Evolutionary conservation across 2,329 filamentous ascomycete species (phyloP).

Genomic region (Conoideocrella luteorostrata): DNA sequence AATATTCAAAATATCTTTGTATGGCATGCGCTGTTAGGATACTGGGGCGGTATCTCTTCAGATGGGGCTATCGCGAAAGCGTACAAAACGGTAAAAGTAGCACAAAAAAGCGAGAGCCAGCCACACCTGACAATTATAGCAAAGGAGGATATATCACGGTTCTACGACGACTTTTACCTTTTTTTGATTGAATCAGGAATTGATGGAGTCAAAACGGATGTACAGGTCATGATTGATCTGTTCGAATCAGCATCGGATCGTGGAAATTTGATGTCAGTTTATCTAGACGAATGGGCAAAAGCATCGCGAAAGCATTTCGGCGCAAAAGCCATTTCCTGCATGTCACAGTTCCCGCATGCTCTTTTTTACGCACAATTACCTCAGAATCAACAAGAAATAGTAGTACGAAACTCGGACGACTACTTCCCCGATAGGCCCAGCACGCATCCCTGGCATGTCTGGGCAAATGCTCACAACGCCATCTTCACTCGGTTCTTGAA

Average conservation of each 20-base stretch:
- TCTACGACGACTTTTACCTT: conserved; percentile 87
- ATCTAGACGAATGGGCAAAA: conserved; percentile 81
- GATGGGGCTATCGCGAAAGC: conserved; percentile 64
- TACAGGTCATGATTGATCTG: conserved; percentile 81
- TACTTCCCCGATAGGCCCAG: conserved; percentile 80
- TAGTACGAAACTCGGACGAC: conserved; percentile 82
- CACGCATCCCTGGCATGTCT: conserved; percentile 92
- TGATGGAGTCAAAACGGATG: conserved; percentile 88
- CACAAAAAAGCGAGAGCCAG: conserved; percentile 47
- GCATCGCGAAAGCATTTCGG: conserved; percentile 72
- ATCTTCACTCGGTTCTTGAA: conserved; percentile 81
- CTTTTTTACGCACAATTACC: conserved; percentile 80
- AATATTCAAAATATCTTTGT: conserved; percentile 80
- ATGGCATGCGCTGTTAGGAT: conserved; percentile 86
- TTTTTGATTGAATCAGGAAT: conserved; percentile 71
- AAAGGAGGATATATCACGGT: conserved; percentile 63
- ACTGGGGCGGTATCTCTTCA: conserved; percentile 85
- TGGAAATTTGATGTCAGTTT: conserved; percentile 63
- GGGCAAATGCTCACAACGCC: conserved; percentile 85
- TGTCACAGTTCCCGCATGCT: conserved; percentile 83
- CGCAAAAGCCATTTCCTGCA: conserved; percentile 79
- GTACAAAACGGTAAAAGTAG: conserved; percentile 67
- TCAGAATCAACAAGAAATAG: conserved; percentile 63
- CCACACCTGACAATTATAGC: conserved; percentile 58
- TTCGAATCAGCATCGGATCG: conserved; percentile 62